These are phyloP conservation scores for Croton setiger DNA, from an alignment of 441 rosid species.

Conservation along the genomic window DNA sequence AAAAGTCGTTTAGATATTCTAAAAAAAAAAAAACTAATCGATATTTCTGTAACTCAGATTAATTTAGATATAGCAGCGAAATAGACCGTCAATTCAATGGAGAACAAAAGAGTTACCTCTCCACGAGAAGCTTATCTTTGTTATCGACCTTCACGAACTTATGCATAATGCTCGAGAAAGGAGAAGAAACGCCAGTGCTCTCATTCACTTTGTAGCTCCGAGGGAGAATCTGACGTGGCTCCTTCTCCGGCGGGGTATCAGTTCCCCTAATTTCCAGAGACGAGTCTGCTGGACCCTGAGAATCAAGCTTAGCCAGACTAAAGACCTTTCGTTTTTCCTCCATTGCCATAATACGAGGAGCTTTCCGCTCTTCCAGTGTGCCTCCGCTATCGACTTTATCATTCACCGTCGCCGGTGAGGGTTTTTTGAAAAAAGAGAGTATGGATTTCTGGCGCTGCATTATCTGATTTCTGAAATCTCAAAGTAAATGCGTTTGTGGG, in stretches of 20 bases:
- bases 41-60: not conserved
- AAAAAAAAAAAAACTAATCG: not conserved
- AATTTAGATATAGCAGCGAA: not conserved
- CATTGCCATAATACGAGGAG: conserved; percentile 27
- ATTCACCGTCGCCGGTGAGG: conserved; percentile 47
- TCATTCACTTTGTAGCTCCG: conserved; percentile 30
- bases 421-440: conserved; percentile 66
- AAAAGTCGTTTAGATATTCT: not conserved
- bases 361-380: conserved; percentile 16
- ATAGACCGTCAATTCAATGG: conserved; percentile 6
- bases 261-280: conserved; percentile 57
- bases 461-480: conserved; percentile 16
- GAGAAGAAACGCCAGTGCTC: conserved; percentile 44
- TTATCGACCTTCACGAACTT: conserved; percentile 73
- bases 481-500: not conserved
- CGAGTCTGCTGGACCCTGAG: conserved; percentile 23
- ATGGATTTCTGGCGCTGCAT: conserved; percentile 92
- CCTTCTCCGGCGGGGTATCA: conserved; percentile 97
- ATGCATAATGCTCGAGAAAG: conserved; percentile 81
- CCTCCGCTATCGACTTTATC: conserved; percentile 34
- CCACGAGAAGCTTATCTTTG: conserved; percentile 29
- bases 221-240: conserved; percentile 66
- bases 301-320: conserved; percentile 23
- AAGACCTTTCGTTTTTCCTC: conserved; percentile 18
- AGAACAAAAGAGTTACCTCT: conserved; percentile 34